Conservation (phyloP, 768 basidiomycete species). For the Mycena amicta region DNA sequence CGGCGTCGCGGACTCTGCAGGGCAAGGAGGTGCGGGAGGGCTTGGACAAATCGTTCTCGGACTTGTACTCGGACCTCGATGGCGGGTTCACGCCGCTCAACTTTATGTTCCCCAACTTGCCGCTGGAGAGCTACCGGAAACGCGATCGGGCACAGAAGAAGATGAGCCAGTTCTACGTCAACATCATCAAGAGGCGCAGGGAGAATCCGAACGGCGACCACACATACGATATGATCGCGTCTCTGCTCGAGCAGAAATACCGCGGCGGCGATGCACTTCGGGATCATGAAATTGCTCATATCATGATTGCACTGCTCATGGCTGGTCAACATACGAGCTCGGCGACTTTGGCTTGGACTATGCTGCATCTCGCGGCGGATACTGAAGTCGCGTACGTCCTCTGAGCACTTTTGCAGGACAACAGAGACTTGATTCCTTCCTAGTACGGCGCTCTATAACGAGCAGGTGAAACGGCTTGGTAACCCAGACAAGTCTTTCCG, state of each 20-base stretch:
- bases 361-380: slow-evolving; percentile 83
- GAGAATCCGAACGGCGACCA: slow-evolving; percentile 54
- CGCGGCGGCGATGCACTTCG: slow-evolving; percentile 74
- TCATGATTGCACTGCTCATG: slow-evolving; percentile 99
- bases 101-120: slow-evolving; percentile 92
- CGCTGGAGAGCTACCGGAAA: slow-evolving; percentile 85
- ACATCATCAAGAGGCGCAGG: slow-evolving; percentile 78
- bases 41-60: slow-evolving; percentile 83
- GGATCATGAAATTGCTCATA: slow-evolving; percentile 95
- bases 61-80: slow-evolving; percentile 86
- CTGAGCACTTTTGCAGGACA: neutral
- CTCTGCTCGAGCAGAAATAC: slow-evolving; percentile 83
- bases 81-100: slow-evolving; percentile 96
- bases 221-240: slow-evolving; percentile 90
- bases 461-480: slow-evolving; percentile 83
- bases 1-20: slow-evolving; percentile 91
- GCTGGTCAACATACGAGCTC: slow-evolving; percentile 99
- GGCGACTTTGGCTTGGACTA: slow-evolving; percentile 85
- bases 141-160: slow-evolving; percentile 89
- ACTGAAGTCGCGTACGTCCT: slow-evolving; percentile 70
- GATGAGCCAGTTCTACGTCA: slow-evolving; percentile 92
- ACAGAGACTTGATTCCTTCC: neutral
- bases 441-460: slow-evolving; percentile 83
- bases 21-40: slow-evolving; percentile 83
- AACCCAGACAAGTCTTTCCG: slow-evolving; percentile 80